Base-by-base conservation (phyloP, 768 basidiomycete species). In the Boletus vermiculosoides region DNA sequence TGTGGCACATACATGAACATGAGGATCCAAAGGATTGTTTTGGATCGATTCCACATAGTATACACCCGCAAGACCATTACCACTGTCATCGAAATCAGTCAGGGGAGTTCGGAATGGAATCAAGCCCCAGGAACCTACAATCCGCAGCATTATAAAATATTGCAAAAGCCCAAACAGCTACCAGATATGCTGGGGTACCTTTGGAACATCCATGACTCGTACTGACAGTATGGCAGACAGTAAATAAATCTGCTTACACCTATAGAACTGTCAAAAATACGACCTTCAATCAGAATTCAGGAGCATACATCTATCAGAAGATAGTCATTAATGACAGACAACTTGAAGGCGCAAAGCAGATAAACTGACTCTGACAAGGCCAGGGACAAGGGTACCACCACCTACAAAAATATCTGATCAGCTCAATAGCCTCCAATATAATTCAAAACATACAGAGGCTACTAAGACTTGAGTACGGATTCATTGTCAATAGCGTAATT, bases 141-240 rank as follows among this genome's bases (percentile, higher is more conserved):
- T 63, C 62, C 5, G 55, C 45, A 37, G 46, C 55, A 49, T 45
- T 28, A 45, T 56, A 20, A 44, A 60, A 63, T 18, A 63, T 13
- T 1, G 30, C 23, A 18, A 34, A 60, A 1, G n/a, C 22, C 63
- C 20, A 22, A 18, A 15, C 2, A 37, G 16, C 7, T 37, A 37
- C 18, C 4, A 54, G 18, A 44, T n/a, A 25, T 0, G 54, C 4
- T 9, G 20, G 20, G 22, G 28, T 63, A 28, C 63, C 63, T 62
- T 46, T 7, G n/a, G 20, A 51, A 9, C 1, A 31, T 12, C 7
- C 10, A 5, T 42, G 16, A 4, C 16, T 45, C 30, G 31, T 7
- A 2, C 11, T 12, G 4, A 34, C 12, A n/a, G 15, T 37, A 13
- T 3, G 4, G 5, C 28, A 7, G 3, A 5, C 28, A 28, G n/a